phyloP scores from a whole-genome alignment of 148 eudicot genomes.

The Agrostemma githago region DNA sequence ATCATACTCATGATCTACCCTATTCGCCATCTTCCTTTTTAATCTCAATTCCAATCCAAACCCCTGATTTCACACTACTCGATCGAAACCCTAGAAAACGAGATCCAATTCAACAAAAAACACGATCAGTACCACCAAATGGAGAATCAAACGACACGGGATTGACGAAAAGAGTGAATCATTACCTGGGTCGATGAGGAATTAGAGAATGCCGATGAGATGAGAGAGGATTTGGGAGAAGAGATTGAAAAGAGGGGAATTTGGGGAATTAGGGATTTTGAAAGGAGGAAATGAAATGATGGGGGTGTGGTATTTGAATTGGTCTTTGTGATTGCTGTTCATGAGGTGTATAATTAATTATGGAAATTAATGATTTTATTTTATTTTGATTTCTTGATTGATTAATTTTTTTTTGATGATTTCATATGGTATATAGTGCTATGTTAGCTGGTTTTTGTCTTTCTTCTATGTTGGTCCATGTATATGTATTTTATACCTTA shows the following conservation, averaged over 20 bases:
- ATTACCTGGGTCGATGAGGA: not conserved
- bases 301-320: no score
- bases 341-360: no score
- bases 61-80: not conserved
- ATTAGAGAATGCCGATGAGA: not conserved
- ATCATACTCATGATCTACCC: conserved; percentile 70
- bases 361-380: no score
- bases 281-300: no score
- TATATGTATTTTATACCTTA: no score
- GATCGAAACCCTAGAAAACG: conserved; percentile 12
- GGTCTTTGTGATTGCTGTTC: no score
- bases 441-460: no score
- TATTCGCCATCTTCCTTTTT: conserved; percentile 37
- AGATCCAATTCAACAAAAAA: conserved; percentile 28
- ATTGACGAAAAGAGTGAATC: not conserved
- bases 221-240: not conserved
- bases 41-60: conserved; percentile 18
- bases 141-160: not conserved
- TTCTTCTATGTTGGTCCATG: no score
- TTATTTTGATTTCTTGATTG: no score
- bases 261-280: not conserved
- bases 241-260: not conserved
- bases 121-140: not conserved
- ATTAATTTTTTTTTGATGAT: no score
- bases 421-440: no score